Evolutionary conservation across 73 alveolate genomes (phyloP), one percentile per base, ranked within the genome.

Genomic region (Tetrahymena elliotti): DNA sequence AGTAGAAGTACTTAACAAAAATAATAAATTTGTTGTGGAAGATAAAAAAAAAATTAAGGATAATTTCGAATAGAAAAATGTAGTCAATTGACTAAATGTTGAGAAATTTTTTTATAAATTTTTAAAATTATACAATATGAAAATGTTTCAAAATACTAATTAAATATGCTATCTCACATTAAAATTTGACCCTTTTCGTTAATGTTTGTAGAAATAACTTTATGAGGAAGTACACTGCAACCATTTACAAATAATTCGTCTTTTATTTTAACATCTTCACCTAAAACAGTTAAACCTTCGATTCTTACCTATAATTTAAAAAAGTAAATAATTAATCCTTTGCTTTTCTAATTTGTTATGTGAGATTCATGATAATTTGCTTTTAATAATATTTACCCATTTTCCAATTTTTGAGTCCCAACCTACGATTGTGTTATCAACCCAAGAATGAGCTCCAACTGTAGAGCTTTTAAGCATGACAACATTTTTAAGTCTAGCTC

Each of bases 201-300:
- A 40, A 96, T 97, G 96, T 93, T 97, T 33, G 53, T 94, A 93
- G 98, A 97, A 12, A 98, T 93, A n/a, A 97, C 97, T 84, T 98
- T 99, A 96, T 99, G 99, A 82, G 99, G 99, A 27, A 98, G 95
- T 18, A 99, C 97, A 84, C 98, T 93, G 95, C 98, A 96, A 53
- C 97, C 98, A 93, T 99, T 97, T 36, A 98, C 95, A 93, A 93
- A 97, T 20, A 98, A 96, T 94, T 98, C 99, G 94, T 99, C 99
- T 96, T 97, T 98, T 36, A 99, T 94, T 84, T 96, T 93, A 37
- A 99, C 99, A 98, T 97, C 99, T 94, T 98, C 99, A 18, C 99
- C 99, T 68, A 97, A 96, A 38, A 99, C 99, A 83, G 99, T 95
- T 18, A 98, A 94, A 16, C 98, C 99, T 94, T 99, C 99, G 22